Conservation (phyloP, 2,329 filamentous ascomycete species). For the Thielaviopsis musarum region DNA sequence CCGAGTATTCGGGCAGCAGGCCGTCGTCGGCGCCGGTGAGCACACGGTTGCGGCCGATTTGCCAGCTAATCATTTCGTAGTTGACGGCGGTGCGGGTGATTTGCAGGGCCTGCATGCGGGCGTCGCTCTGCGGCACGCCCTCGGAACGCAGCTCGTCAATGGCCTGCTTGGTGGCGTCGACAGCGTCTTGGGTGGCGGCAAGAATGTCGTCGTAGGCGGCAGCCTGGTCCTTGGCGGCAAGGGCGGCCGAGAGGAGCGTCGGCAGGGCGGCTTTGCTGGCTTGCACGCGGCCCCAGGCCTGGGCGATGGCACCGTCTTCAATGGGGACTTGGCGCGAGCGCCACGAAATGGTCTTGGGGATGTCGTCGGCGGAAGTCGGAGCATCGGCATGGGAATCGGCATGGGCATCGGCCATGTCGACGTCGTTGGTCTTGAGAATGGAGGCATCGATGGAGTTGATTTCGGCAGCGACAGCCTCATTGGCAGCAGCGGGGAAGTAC, state of each 20-base stretch:
- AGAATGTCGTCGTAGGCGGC: slow-evolving; percentile 84
- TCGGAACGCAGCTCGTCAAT: slow-evolving; percentile 82
- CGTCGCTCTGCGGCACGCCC: slow-evolving; percentile 66
- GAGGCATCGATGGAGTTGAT: slow-evolving; percentile 55
- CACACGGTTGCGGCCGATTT: slow-evolving; percentile 81
- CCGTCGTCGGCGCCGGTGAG: slow-evolving; percentile 75
- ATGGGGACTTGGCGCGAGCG: slow-evolving; percentile 70
- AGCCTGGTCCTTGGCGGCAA: slow-evolving; percentile 49
- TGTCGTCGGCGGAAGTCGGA: slow-evolving; percentile 32
- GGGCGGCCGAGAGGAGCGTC: slow-evolving; percentile 21
- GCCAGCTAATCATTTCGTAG: slow-evolving; percentile 86
- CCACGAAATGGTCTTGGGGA: slow-evolving; percentile 69
- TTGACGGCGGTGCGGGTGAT: slow-evolving; percentile 87
- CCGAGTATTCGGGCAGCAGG: slow-evolving; percentile 35
- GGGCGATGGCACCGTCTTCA: slow-evolving; percentile 81
- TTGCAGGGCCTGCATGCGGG: slow-evolving; percentile 79
- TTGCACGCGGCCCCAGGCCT: slow-evolving; percentile 55
- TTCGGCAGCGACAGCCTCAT: slow-evolving; percentile 43
- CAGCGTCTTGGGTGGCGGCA: slow-evolving; percentile 78
- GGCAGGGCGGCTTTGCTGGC: slow-evolving; percentile 24
- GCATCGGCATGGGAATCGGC: slow-evolving; percentile 31
- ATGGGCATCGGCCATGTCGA: slow-evolving; percentile 14
- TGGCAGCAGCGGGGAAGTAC: slow-evolving; percentile 49
- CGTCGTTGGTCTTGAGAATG: slow-evolving; percentile 38
- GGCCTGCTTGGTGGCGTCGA: slow-evolving; percentile 81